These are phyloP conservation scores for Ottelia alismoides DNA, from an alignment of 106 monocot species.

Conservation along the genomic window DNA sequence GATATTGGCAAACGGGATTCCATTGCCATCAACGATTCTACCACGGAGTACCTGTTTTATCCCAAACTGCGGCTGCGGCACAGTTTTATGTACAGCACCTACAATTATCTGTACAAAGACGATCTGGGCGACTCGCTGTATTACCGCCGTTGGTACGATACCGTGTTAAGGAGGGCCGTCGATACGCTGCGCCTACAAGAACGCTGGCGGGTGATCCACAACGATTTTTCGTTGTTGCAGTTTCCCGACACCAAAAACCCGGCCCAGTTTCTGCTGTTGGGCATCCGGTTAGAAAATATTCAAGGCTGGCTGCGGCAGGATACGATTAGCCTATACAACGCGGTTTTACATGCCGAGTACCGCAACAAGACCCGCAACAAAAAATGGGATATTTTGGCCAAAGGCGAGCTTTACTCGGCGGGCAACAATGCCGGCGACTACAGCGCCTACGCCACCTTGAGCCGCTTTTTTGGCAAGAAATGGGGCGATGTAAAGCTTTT, in stretches of 20 bases:
- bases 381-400: not conserved
- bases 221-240: not conserved
- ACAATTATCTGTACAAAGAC: not conserved
- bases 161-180: not conserved
- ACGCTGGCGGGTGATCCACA: not conserved
- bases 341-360: not conserved
- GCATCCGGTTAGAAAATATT: too few species aligned
- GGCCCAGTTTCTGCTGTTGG: not conserved
- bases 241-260: not conserved
- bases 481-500: not conserved
- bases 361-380: not conserved
- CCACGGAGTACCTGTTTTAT: not conserved
- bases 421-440: not conserved
- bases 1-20: not conserved
- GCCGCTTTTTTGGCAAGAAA: not conserved
- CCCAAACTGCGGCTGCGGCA: not conserved
- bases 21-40: not conserved
- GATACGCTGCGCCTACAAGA: not conserved
- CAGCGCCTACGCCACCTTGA: not conserved
- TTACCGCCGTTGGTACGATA: not conserved
- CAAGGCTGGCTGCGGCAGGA: too few species aligned
- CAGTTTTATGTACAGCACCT: not conserved
- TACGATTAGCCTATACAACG: too few species aligned
- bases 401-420: not conserved
- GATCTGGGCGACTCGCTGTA: not conserved